Evolutionary conservation across 768 basidiomycete genomes (phyloP), one percentile per base, ranked within the genome.

Genomic region (Fibroporia radiculosa): DNA sequence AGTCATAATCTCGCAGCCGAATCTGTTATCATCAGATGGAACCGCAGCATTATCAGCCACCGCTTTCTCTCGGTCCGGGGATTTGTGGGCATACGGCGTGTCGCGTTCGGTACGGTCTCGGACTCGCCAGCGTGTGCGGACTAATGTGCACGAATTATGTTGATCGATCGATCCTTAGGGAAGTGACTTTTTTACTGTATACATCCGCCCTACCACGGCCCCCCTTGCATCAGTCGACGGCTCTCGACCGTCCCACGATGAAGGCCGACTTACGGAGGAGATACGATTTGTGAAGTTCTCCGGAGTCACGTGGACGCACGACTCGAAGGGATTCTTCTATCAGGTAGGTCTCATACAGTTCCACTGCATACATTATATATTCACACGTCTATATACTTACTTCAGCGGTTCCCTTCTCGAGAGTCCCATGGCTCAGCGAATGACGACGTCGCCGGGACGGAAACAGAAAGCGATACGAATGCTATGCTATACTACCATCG

Each of bases 311-410:
- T 91, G 88, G 89, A 80, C 80, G 3, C 75, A 78, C 44, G 85
- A 90, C 62, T 81, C 78, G 44, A 80, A 78, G 49, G 88, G 89
- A 1, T 88, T 91, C 63, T 87, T 91, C 64, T 92, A 92, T 59
- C 87, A 89, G 69, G 70, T 71, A 40, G 18, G 62, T 56, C 16
- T 25, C n/a, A 16, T 27, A 29, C 4, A 29, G 13, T 19, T 40
- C 6, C 12, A 40, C 23, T 37, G n/a, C n/a, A 37, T 39, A 26
- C 42, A 44, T 25, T 36, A 25, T 22, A 16, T 27, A 20, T 29
- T n/a, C 14, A 22, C 22, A 16, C 41, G 27, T 8, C 20, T 44
- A 36, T n/a, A 26, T 38, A 36, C 41, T 43, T 24, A 4, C 40
- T 34, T 23, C 47, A 76, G 68, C 75, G 85, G 13, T 86, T 74